Base-by-base conservation (phyloP, 2,329 filamentous ascomycete genomes). In the Hymenotorrendiella dingleyae region DNA sequence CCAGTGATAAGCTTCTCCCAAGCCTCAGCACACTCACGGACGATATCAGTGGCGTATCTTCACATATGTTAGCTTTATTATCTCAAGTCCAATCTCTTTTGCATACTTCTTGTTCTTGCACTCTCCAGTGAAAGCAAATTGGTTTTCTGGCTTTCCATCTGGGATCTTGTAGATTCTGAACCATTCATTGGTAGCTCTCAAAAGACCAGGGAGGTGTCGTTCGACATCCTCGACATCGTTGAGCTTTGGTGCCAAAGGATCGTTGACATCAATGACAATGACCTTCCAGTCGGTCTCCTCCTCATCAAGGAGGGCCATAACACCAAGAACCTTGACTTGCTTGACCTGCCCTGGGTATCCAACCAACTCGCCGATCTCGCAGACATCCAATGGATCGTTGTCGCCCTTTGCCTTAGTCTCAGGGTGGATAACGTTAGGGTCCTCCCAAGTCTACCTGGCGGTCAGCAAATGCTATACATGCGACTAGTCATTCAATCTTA, bases 101-200 rank as follows among this genome's bases (percentile, higher is more conserved):
- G 58, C 77, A 54, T 58, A 89, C 85, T 85, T 88, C 82, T 90
- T 94, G 84, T 98, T 98, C 85, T 98, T 98, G 86, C 91, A 97
- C 78, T 98, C 93, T 75, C 93, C 93, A 47, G 90, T 96, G 78
- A 98, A 98, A 62, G 93, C 93, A 65, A 98, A 98, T 76, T 97
- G 93, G 82, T 98, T 98, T 85, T 98, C 93, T 62, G 91, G 90
- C 89, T 98, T 98, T 78, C 93, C 93, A 66, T 98, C 93, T 65
- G 93, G 93, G 72, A 98, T 98, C 80, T 98, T 98, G 85, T 98
- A 98, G 81, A 98, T 98, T 70, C 93, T 89, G 89, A 98, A 98
- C 93, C 93, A 98, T 78, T 98, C 93, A 66, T 98, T 98, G 66
- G 91, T 97, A 65, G 93, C 93, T 58, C 93, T 86, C 67, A 98